Evolutionary conservation across 192 early-diverging fungal species (phyloP).

Genomic region (Lunasporangiospora selenospora): DNA sequence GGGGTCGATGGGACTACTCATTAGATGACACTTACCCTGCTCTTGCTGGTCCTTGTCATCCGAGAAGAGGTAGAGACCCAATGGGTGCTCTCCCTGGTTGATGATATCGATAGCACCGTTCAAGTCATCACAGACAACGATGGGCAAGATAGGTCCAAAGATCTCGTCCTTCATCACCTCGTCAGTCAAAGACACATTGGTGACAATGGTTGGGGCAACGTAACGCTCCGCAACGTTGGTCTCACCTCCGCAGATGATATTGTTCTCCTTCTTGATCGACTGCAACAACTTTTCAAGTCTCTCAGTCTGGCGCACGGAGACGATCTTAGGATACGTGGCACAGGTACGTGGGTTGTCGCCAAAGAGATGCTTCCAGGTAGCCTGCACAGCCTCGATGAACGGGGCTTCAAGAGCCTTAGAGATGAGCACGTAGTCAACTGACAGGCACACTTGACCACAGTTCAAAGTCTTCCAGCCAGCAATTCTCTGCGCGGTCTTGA

Average conservation of each 20-base stretch:
- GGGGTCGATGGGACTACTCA: too few species aligned
- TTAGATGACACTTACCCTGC: slow-evolving; percentile 50
- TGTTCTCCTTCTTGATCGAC: slow-evolving; percentile 43
- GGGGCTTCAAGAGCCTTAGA: slow-evolving; percentile 51
- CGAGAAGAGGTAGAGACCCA: slow-evolving; percentile 78
- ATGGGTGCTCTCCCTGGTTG: slow-evolving; percentile 68
- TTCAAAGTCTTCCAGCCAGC: slow-evolving; percentile 86
- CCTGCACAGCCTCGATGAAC: slow-evolving; percentile 54
- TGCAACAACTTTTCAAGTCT: slow-evolving; percentile 54
- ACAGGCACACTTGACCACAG: slow-evolving; percentile 79
- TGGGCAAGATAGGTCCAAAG: slow-evolving; percentile 71
- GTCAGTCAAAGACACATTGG: slow-evolving; percentile 49
- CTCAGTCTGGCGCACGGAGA: slow-evolving; percentile 56
- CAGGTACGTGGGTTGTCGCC: slow-evolving; percentile 42
- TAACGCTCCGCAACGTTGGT: slow-evolving; percentile 40
- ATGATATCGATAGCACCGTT: slow-evolving; percentile 66
- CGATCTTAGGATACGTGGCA: slow-evolving; percentile 54
- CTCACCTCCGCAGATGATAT: slow-evolving; percentile 54
- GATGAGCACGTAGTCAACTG: slow-evolving; percentile 74
- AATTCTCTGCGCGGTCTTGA: slow-evolving; percentile 71
- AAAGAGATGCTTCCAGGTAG: slow-evolving; percentile 43
- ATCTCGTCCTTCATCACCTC: slow-evolving; percentile 65
- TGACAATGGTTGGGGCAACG: slow-evolving; percentile 65
- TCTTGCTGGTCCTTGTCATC: slow-evolving; percentile 52
- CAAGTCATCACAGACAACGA: slow-evolving; percentile 62